Evolutionary conservation across 371 early-diverging fungal genomes (phyloP).

Genomic region (Thermomucor indicae-seudaticae): DNA sequence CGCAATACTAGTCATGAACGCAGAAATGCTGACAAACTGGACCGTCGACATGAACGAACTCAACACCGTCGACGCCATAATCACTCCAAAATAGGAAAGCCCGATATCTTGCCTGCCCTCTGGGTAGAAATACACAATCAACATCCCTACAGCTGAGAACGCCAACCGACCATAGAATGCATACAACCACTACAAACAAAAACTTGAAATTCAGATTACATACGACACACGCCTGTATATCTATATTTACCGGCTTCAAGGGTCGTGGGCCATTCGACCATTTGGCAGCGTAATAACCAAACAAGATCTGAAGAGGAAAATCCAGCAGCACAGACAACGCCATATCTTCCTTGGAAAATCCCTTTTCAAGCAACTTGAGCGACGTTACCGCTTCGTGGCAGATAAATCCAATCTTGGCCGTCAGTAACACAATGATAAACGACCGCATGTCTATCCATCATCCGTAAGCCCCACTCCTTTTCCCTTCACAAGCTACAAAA

Average conservation of each 20-base stretch:
- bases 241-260: conserved; percentile 70
- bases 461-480: neutral
- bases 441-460: conserved; percentile 68
- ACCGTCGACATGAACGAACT: conserved; percentile 90
- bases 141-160: conserved; percentile 80
- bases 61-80: conserved; percentile 80
- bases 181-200: conserved; percentile 77
- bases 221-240: neutral
- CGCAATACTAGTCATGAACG: conserved; percentile 91
- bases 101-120: conserved; percentile 61
- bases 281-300: conserved; percentile 95
- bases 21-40: conserved; percentile 93
- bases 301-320: conserved; percentile 93
- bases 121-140: conserved; percentile 79
- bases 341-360: conserved; percentile 92
- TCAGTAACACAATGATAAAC: conserved; percentile 76
- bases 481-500: neutral
- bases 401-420: conserved; percentile 92
- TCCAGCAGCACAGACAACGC: conserved; percentile 90
- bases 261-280: conserved; percentile 89
- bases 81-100: conserved; percentile 70
- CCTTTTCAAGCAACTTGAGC: conserved; percentile 90
- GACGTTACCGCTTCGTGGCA: conserved; percentile 93
- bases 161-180: conserved; percentile 84
- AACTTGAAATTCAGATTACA: neutral